Evolutionary conservation across 495 filamentous ascomycete genomes (phyloP).

Genomic region (Podospora pseudopauciseta): DNA sequence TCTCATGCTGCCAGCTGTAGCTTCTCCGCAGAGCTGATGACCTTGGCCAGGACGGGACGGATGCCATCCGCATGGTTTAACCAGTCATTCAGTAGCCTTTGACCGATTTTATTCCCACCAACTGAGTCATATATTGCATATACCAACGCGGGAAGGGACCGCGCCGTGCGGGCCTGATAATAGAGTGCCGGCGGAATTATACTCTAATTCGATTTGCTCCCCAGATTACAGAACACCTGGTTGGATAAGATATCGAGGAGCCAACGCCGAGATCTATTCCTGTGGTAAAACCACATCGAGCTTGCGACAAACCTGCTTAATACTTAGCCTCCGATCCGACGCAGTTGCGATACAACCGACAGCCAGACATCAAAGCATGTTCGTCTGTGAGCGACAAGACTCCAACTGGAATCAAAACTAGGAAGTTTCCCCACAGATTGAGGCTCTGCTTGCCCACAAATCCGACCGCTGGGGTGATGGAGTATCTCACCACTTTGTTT

Average conservation of each 20-base stretch:
- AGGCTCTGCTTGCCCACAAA: constrained; percentile 14
- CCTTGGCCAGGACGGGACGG: not conserved
- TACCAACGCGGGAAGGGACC: not conserved
- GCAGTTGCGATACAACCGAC: not conserved
- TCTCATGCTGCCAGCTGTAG: not conserved
- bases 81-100: not conserved
- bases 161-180: not conserved
- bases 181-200: not conserved
- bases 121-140: not conserved
- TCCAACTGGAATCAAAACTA: not conserved
- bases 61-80: not conserved
- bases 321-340: not conserved
- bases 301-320: not conserved
- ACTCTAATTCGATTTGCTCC: not conserved
- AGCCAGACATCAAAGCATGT: not conserved
- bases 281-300: not conserved
- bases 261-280: not conserved
- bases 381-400: not conserved
- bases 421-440: not conserved
- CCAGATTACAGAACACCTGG: not conserved
- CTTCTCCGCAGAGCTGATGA: not conserved
- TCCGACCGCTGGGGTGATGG: not conserved
- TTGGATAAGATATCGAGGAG: not conserved
- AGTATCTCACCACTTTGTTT: not conserved
- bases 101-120: not conserved